Conservation (phyloP, 371 early-diverging fungal genomes). For the Apophysomyces variabilis region DNA sequence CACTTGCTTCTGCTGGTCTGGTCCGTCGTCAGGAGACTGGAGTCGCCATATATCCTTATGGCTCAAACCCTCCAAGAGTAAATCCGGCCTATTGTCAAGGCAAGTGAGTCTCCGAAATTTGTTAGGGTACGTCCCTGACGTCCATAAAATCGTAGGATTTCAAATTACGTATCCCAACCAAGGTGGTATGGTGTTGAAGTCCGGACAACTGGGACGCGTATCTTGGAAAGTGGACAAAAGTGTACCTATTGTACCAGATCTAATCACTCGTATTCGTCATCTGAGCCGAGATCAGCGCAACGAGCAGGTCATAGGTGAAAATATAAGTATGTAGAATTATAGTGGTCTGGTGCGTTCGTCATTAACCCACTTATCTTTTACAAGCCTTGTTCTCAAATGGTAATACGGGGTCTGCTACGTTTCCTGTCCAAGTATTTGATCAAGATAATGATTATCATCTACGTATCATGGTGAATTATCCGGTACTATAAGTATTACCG, state of each 20-base stretch:
- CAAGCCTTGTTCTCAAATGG: constrained; percentile 22
- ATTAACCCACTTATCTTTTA: neutral
- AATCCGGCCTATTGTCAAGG: constrained; percentile 20
- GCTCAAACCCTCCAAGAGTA: constrained; percentile 14
- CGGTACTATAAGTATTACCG: neutral
- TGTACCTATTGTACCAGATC: constrained; percentile 24
- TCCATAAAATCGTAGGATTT: constrained; percentile 15
- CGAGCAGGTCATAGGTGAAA: constrained; percentile 37
- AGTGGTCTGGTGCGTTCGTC: neutral
- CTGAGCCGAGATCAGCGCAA: constrained; percentile 41
- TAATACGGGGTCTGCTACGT: constrained; percentile 26
- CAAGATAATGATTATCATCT: constrained; percentile 37
- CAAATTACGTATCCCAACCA: constrained; percentile 31
- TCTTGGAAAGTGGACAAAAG: constrained; percentile 35
- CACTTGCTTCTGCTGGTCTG: neutral
- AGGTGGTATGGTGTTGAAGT: constrained; percentile 31
- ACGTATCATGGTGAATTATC: constrained; percentile 45
- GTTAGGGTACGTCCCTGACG: too few relatives aligned
- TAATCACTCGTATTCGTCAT: constrained; percentile 42
- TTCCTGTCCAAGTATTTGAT: constrained; percentile 27
- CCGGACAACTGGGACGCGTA: constrained; percentile 26
- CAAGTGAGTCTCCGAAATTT: neutral
- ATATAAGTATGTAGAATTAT: constrained; percentile 27
- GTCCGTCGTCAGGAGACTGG: neutral
- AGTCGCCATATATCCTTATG: neutral